Evolutionary conservation across 306 rosid species (phyloP).

Genomic region (Spatholobus suberectus): DNA sequence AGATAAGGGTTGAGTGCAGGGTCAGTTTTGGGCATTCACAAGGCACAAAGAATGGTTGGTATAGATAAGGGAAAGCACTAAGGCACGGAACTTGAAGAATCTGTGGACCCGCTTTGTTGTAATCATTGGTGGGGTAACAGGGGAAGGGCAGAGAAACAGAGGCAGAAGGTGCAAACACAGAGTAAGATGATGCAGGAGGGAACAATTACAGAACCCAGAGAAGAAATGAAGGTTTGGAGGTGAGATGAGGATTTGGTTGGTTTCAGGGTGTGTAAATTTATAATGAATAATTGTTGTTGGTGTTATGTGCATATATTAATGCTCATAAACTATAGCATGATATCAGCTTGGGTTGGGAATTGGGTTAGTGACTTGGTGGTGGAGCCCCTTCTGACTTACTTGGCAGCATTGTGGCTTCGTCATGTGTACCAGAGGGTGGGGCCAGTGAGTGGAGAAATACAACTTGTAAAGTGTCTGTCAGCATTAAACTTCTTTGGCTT

Average conservation of each 20-base stretch:
- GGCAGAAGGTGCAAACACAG: not conserved
- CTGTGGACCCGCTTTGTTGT: constrained; percentile 48
- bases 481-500: not conserved
- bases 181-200: not conserved
- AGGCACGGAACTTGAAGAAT: constrained; percentile 73
- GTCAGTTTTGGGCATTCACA: constrained; percentile 44
- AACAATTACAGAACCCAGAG: not conserved
- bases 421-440: not conserved
- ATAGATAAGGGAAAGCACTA: constrained; percentile 18
- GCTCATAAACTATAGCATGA: not conserved
- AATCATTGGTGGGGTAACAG: constrained; percentile 46
- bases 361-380: constrained; percentile 23
- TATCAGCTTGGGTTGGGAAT: not conserved
- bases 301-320: not conserved
- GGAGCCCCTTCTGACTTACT: constrained; percentile 25
- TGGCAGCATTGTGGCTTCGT: constrained; percentile 9
- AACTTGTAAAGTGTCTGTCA: not conserved
- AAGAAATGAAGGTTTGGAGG: not conserved
- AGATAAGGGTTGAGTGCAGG: not conserved
- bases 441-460: not conserved
- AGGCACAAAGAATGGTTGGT: not conserved
- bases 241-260: not conserved
- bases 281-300: not conserved
- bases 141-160: not conserved
- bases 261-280: constrained; percentile 14